phyloP scores from a whole-genome alignment of 805 yeast species.

The Candida ponderosae region DNA sequence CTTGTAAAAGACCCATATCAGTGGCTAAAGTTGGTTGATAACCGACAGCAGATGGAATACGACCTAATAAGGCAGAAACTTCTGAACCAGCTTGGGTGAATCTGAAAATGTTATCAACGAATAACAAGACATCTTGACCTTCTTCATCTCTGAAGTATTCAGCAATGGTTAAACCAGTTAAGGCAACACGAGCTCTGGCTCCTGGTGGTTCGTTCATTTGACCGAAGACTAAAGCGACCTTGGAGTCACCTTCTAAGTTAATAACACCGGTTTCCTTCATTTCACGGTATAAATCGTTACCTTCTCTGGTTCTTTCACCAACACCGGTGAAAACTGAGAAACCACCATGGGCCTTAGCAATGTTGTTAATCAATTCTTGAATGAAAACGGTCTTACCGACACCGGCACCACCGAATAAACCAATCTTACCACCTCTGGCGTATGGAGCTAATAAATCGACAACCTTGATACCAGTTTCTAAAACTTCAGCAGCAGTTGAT shows the following conservation, averaged over 20 bases:
- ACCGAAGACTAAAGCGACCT: slow-evolving; percentile 98
- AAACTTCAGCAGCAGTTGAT: slow-evolving; percentile 95
- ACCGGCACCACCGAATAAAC: slow-evolving; percentile 99
- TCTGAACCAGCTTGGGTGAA: slow-evolving; percentile 99
- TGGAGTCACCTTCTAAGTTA: slow-evolving; percentile 98
- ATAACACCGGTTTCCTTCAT: slow-evolving; percentile 99
- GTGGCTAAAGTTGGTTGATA: slow-evolving; percentile 99
- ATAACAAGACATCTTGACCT: slow-evolving; percentile 99
- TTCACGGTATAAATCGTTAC: slow-evolving; percentile 99
- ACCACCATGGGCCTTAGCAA: slow-evolving; percentile 99
- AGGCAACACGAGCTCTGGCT: slow-evolving; percentile 99
- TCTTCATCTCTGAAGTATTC: slow-evolving; percentile 99
- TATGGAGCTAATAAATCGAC: slow-evolving; percentile 98
- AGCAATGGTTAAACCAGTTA: slow-evolving; percentile 99
- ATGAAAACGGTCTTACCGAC: slow-evolving; percentile 99
- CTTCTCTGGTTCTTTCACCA: slow-evolving; percentile 99
- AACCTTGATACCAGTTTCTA: slow-evolving; percentile 99
- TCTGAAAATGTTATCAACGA: slow-evolving; percentile 99
- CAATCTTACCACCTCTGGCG: slow-evolving; percentile 99
- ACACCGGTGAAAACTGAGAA: slow-evolving; percentile 99
- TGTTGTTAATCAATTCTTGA: slow-evolving; percentile 99
- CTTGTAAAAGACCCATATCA: slow-evolving; percentile 99
- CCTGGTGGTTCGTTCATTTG: slow-evolving; percentile 99
- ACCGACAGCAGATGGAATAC: slow-evolving; percentile 99
- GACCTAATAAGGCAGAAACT: slow-evolving; percentile 99